These are phyloP conservation scores for Tetradesmus obliquus DNA, from an alignment of 139 green algal genomes.

Conservation along the genomic window DNA sequence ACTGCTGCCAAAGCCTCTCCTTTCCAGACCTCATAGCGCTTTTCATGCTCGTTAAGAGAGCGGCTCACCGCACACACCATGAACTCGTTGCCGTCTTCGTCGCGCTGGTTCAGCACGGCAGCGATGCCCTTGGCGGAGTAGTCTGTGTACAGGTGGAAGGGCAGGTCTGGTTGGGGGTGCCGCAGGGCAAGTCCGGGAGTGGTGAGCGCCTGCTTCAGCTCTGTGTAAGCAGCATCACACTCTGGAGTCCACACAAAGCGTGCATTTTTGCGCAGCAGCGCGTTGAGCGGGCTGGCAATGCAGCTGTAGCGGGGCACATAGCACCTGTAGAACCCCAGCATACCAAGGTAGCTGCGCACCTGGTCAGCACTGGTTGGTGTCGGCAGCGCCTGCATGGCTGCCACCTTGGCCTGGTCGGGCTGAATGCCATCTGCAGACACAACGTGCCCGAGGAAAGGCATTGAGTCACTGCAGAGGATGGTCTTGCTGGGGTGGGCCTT, in stretches of 20 bases:
- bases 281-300: constrained; percentile 47
- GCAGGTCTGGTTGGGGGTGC: background rate
- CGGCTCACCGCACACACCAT: constrained; percentile 16
- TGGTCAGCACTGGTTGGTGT: constrained; percentile 42
- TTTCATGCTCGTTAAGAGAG: background rate
- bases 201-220: constrained; percentile 10
- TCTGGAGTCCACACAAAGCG: constrained; percentile 42
- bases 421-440: constrained; percentile 34
- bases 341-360: constrained; percentile 46
- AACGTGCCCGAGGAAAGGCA: constrained; percentile 58
- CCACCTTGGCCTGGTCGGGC: constrained; percentile 44
- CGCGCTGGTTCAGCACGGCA: constrained; percentile 49
- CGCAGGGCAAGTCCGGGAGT: background rate
- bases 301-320: constrained; percentile 53
- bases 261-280: constrained; percentile 41
- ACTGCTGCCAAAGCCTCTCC: constrained; percentile 20
- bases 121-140: constrained; percentile 32
- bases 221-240: background rate
- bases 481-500: constrained; percentile 44
- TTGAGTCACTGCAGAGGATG: background rate
- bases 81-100: constrained; percentile 40
- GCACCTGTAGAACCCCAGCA: constrained; percentile 63
- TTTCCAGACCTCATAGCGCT: background rate
- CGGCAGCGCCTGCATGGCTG: constrained; percentile 47
- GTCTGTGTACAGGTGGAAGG: constrained; percentile 44